Base-by-base conservation (phyloP, 1,284 basidiomycete genomes). In the Ceratobasidium sp. region DNA sequence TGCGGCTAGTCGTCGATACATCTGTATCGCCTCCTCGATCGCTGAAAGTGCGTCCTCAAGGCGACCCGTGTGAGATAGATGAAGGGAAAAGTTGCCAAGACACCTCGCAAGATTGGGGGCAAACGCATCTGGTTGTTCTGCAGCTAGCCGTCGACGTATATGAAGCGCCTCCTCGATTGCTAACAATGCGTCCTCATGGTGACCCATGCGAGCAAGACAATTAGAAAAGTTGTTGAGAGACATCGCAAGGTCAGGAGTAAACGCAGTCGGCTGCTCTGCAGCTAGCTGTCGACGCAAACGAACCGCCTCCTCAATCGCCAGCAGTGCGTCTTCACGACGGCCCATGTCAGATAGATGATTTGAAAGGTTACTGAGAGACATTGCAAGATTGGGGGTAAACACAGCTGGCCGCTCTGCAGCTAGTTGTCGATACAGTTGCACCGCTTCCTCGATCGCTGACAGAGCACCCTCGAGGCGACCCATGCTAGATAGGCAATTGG, bases 291-390 rank as follows among this genome's bases (percentile, higher is more conserved):
- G 48, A 50, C 17, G 23, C 15, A 66, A 9, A 15, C 10, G 7
- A 13, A 68, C 44, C 33, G 66, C 42, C 42, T 68, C n/a, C n/a
- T n/a, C n/a, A 2, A 54, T 42, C 9, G 71, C 71, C n/a, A 6
- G 38, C n/a, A 74, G 57, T 23, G 57, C 71, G n/a, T 74, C 57
- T 23, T 62, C 38, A 23, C 64, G 38, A 6, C 48, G 56, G 28
- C 61, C 61, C 28, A 74, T 10, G 33, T 38, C 12, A 9, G 71
- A 74, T 4, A 74, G 71, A 28, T 17, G 33, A 13, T n/a, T 17
- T 15, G 71, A 74, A 38, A 74, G 71, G n/a, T 46, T 64, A 6
- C 38, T 23, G 40, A 74, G 71, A 44, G 61, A 50, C 20, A 13
- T 6, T 28, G 61, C 71, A 42, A 74, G 71, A 2, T 64, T 23